These are phyloP conservation scores for Penicillium waksmanii DNA, from an alignment of 495 filamentous ascomycete species.

Conservation along the genomic window DNA sequence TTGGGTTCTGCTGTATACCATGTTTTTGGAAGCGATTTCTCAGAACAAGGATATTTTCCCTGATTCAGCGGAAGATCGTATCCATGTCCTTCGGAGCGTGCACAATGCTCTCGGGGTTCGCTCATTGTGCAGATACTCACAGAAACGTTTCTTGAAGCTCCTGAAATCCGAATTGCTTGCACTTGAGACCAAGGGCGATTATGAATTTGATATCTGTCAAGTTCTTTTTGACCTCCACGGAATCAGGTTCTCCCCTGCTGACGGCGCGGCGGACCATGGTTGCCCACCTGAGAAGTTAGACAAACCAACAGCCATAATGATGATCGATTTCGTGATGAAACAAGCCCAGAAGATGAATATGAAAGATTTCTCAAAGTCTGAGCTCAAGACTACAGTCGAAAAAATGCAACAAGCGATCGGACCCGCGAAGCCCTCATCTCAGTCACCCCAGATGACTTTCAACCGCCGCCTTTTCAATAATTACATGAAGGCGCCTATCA, in stretches of 20 bases:
- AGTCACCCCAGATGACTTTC: slow-evolving; percentile 67
- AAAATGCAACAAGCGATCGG: slow-evolving; percentile 80
- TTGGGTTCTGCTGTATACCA: slow-evolving; percentile 78
- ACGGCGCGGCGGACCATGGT: slow-evolving; percentile 73
- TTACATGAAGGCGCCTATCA: slow-evolving; percentile 78
- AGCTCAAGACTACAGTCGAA: slow-evolving; percentile 84
- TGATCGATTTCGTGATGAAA: slow-evolving; percentile 79
- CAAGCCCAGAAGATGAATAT: slow-evolving; percentile 83
- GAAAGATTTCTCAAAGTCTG: slow-evolving; percentile 88
- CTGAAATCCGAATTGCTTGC: slow-evolving; percentile 79
- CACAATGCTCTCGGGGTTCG: slow-evolving; percentile 87
- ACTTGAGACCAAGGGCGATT: slow-evolving; percentile 63
- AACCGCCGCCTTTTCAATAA: slow-evolving; percentile 76
- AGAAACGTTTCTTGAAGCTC: slow-evolving; percentile 84
- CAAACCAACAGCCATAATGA: slow-evolving; percentile 70
- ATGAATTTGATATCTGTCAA: slow-evolving; percentile 80
- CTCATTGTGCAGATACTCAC: slow-evolving; percentile 81
- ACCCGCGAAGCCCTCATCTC: slow-evolving; percentile 64
- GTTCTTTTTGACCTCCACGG: slow-evolving; percentile 89
- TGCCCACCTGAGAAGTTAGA: slow-evolving; percentile 76
- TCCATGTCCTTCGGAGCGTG: slow-evolving; percentile 73
- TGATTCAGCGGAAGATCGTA: slow-evolving; percentile 66
- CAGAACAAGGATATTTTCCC: slow-evolving; percentile 67
- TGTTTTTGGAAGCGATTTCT: slow-evolving; percentile 73
- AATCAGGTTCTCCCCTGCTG: slow-evolving; percentile 72